Evolutionary conservation across 805 yeast species (phyloP).

Genomic region (Yamadazyma nakazawae): DNA sequence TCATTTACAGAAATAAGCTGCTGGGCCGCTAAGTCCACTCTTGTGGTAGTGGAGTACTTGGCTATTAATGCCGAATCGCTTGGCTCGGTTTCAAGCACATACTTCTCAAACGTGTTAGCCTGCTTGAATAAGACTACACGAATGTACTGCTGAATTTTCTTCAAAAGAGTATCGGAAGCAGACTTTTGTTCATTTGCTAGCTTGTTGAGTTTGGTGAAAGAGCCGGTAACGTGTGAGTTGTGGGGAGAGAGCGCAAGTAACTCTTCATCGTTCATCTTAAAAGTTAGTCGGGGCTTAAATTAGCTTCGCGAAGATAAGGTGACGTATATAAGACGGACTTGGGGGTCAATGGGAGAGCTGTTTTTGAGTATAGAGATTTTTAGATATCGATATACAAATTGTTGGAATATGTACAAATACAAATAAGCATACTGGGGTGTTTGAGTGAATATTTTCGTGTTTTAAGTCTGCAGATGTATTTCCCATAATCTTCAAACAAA

Average conservation of each 20-base stretch:
- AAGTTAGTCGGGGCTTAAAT: not conserved
- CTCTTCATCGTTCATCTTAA: not conserved
- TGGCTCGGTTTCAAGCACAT: constrained; percentile 42
- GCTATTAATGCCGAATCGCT: constrained; percentile 54
- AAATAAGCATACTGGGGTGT: no score
- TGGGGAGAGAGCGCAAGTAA: constrained; percentile 5
- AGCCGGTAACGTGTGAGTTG: constrained; percentile 1
- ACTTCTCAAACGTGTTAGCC: constrained; percentile 40
- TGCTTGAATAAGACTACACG: constrained; percentile 17
- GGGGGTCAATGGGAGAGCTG: no score
- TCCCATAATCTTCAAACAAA: no score
- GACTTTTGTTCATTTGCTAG: constrained; percentile 10
- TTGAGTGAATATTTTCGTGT: no score
- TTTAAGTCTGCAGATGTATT: no score
- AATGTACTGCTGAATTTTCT: constrained; percentile 26
- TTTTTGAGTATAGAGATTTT: no score
- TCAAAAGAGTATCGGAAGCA: constrained; percentile 18
- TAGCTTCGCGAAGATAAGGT: not conserved
- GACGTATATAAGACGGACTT: not conserved
- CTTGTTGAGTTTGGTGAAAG: constrained; percentile 2
- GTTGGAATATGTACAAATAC: no score
- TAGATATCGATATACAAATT: no score
- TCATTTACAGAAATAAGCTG: constrained; percentile 26
- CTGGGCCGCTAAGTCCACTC: constrained; percentile 28
- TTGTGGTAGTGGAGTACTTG: constrained; percentile 42